Evolutionary conservation across 139 green algal species (phyloP).

Genomic region (Chlamydomonas asymmetrica): DNA sequence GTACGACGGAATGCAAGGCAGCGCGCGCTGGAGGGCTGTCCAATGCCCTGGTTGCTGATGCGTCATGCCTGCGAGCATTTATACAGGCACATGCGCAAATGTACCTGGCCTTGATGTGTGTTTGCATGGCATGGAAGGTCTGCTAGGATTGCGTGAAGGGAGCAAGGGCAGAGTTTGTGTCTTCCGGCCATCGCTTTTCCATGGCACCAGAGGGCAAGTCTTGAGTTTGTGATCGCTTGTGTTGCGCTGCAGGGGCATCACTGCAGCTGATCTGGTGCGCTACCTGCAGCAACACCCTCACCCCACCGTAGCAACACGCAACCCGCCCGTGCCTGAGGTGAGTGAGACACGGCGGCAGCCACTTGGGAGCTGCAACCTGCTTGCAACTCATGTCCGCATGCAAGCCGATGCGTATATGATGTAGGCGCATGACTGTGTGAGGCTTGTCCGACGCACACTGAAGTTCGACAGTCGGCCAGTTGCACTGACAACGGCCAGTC

Average conservation of each 20-base stretch:
- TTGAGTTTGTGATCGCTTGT: neutral
- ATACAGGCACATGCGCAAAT: neutral
- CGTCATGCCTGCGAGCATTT: neutral
- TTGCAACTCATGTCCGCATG: no score
- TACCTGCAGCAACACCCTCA: conserved; percentile 79
- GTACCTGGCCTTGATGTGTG: neutral
- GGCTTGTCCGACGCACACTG: no score
- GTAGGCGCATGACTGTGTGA: neutral
- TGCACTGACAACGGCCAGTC: no score
- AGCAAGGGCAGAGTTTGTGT: neutral
- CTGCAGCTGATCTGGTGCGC: conserved; percentile 62
- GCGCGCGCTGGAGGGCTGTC: neutral
- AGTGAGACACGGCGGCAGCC: neutral
- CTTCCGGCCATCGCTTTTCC: neutral
- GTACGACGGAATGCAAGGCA: neutral
- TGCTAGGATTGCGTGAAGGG: no score
- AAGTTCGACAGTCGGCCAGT: no score
- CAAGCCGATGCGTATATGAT: neutral
- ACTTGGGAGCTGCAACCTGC: neutral
- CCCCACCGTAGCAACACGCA: conserved; percentile 39
- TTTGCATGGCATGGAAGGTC: neutral
- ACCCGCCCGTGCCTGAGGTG: conserved; percentile 74
- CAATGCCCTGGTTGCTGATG: neutral
- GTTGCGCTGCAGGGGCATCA: conserved; percentile 42
- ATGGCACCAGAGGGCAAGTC: neutral